These are phyloP conservation scores for Pulicaria dysenterica DNA, from an alignment of 129 eudicot genomes.

Conservation along the genomic window DNA sequence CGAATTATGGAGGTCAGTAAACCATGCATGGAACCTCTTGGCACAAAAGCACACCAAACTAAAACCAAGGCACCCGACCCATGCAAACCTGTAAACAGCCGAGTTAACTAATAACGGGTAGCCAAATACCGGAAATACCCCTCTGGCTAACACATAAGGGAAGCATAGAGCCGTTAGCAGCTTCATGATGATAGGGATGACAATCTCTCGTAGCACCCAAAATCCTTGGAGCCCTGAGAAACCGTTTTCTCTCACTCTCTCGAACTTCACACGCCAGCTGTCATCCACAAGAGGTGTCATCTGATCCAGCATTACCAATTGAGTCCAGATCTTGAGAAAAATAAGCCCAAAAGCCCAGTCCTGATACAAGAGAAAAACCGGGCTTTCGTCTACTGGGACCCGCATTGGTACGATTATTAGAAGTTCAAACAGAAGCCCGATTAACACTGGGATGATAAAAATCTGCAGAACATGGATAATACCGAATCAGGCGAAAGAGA, in stretches of 20 bases:
- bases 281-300: slow-evolving; percentile 86
- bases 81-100: slow-evolving; percentile 85
- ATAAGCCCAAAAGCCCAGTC: slow-evolving; percentile 94
- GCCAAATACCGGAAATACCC: slow-evolving; percentile 85
- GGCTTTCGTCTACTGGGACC: slow-evolving; percentile 90
- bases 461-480: slow-evolving; percentile 49
- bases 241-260: slow-evolving; percentile 87
- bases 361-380: slow-evolving; percentile 85
- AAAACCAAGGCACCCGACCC: slow-evolving; percentile 81
- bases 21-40: slow-evolving; percentile 84
- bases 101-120: slow-evolving; percentile 87
- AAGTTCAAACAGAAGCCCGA: slow-evolving; percentile 87
- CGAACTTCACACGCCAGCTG: slow-evolving; percentile 83
- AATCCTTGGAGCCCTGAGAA: slow-evolving; percentile 87
- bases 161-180: slow-evolving; percentile 89
- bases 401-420: slow-evolving; percentile 92
- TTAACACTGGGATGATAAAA: slow-evolving; percentile 74
- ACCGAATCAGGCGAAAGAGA: slow-evolving; percentile 2
- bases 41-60: slow-evolving; percentile 71
- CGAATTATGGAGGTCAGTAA: slow-evolving; percentile 81
- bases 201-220: slow-evolving; percentile 91
- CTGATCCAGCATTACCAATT: slow-evolving; percentile 94
- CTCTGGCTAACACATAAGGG: slow-evolving; percentile 86
- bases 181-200: slow-evolving; percentile 79
- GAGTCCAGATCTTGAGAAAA: slow-evolving; percentile 92